Evolutionary conservation across 331 rosid genomes (phyloP).

Genomic region (Dryas integrifolia): DNA sequence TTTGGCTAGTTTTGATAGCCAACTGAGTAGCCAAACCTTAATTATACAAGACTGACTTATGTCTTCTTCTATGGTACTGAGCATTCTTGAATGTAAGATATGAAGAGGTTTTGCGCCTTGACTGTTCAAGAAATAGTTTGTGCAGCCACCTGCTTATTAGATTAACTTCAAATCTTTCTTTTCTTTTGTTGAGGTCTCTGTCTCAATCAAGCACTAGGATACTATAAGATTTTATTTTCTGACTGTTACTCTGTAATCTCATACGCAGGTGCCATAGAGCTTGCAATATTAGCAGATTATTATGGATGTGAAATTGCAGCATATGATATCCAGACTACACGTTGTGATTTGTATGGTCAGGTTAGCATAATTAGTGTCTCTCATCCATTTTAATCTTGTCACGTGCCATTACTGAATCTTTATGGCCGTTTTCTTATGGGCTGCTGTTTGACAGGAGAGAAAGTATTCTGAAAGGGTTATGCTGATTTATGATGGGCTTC

Average conservation of each 20-base stretch:
- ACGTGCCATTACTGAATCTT: conserved; percentile 25
- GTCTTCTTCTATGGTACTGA: neutral
- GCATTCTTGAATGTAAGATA: neutral
- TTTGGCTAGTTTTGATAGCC: neutral
- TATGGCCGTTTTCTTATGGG: conserved; percentile 11
- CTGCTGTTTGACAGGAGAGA: conserved; percentile 54
- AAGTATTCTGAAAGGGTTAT: conserved; percentile 75
- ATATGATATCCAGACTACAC: conserved; percentile 78
- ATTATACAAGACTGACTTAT: neutral
- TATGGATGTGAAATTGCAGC: conserved; percentile 93
- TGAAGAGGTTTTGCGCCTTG: neutral
- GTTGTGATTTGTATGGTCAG: conserved; percentile 97
- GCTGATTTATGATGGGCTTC: conserved; percentile 91
- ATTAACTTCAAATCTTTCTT: neutral
- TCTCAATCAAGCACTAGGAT: conserved; percentile 3
- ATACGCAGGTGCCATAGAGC: conserved; percentile 86
- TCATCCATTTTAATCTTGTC: conserved; percentile 19
- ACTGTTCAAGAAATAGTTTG: neutral
- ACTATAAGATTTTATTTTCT: conserved; percentile 22
- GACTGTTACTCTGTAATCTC: conserved; percentile 22
- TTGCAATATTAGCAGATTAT: conserved; percentile 79
- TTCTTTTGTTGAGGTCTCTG: neutral
- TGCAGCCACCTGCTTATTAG: neutral
- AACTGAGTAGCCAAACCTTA: neutral
- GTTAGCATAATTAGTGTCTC: conserved; percentile 43